Evolutionary conservation across 148 eudicot genomes (phyloP).

Genomic region (Camellia japonica): DNA sequence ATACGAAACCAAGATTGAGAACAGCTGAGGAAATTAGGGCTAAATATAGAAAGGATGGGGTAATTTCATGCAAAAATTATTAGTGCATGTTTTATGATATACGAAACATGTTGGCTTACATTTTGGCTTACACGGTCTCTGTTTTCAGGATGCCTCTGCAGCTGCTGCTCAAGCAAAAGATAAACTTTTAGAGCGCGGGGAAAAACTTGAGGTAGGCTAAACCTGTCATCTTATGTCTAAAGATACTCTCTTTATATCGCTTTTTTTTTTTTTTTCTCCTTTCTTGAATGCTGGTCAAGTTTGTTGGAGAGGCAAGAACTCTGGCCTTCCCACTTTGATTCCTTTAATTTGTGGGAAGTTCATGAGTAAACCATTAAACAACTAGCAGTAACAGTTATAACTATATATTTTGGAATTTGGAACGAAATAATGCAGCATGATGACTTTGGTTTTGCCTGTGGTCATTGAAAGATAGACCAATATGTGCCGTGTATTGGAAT

Average conservation of each 20-base stretch:
- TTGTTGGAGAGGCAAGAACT: background rate
- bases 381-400: background rate
- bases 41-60: slow-evolving; percentile 70
- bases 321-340: background rate
- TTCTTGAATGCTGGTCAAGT: background rate
- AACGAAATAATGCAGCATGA: background rate
- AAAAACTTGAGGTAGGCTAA: slow-evolving; percentile 79
- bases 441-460: background rate
- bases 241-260: background rate
- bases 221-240: background rate
- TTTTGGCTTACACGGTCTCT: slow-evolving; percentile 20
- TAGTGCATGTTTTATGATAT: slow-evolving; percentile 4
- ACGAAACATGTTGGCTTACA: slow-evolving; percentile 16
- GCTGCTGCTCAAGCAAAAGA: slow-evolving; percentile 83
- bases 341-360: background rate
- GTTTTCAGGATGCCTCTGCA: slow-evolving; percentile 66
- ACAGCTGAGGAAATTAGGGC: slow-evolving; percentile 90
- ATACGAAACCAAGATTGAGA: slow-evolving; percentile 62
- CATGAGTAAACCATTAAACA: background rate
- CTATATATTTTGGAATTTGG: background rate
- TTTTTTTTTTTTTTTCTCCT: too few relatives aligned
- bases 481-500: background rate
- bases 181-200: slow-evolving; percentile 83
- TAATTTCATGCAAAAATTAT: slow-evolving; percentile 19
- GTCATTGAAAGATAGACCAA: background rate